A percentile compares a stretch with the other conserved stretches of the same genome.
phyloP scores from a whole-genome alignment of 805 yeast genomes.

The Ogataea wickerhamii region DNA sequence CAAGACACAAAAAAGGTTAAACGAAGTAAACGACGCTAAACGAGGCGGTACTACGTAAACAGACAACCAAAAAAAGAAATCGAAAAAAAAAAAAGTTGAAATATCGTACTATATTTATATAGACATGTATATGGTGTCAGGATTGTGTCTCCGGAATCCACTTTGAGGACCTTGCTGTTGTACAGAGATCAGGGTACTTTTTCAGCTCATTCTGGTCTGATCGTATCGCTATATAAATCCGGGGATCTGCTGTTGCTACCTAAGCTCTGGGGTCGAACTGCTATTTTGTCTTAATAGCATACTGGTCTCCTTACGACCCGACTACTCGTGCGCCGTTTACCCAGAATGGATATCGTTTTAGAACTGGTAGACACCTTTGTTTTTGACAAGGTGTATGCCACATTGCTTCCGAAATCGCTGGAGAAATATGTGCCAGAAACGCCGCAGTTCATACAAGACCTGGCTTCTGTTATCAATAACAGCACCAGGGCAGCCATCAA shows the following conservation, averaged over 20 bases:
- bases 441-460: constrained; percentile 22
- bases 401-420: constrained; percentile 56
- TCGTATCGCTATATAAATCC: too few species aligned
- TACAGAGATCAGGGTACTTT: too few species aligned
- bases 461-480: constrained; percentile 22
- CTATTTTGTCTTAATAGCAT: too few species aligned
- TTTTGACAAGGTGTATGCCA: constrained; percentile 74
- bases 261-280: too few species aligned
- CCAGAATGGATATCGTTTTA: constrained; percentile 83
- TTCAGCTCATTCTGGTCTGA: too few species aligned
- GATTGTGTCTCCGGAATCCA: too few species aligned
- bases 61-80: constrained; percentile 7
- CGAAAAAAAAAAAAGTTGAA: constrained; percentile 10
- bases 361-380: constrained; percentile 72
- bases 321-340: too few species aligned
- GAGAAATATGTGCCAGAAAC: constrained; percentile 31
- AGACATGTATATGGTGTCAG: too few species aligned
- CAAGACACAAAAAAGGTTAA: neutral
- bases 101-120: neutral
- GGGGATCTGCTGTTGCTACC: too few species aligned
- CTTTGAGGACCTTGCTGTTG: too few species aligned
- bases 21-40: constrained; percentile 20
- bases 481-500: constrained; percentile 23
- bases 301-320: too few species aligned
- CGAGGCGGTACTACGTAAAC: too few species aligned